Conservation (phyloP, 345 rosid genomes). For the Citrus trifoliata region DNA sequence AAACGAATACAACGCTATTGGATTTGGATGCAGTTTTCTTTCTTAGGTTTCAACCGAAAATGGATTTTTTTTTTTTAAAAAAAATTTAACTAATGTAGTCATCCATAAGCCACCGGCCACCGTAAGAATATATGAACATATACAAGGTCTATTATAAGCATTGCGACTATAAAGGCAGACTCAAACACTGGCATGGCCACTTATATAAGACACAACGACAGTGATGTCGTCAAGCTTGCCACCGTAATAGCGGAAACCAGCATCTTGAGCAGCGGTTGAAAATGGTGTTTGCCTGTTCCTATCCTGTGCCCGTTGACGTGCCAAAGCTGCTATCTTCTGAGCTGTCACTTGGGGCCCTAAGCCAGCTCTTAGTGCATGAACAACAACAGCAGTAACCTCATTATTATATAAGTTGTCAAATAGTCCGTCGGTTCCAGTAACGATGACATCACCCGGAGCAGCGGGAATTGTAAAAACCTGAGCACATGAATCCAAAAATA, state of each 20-base stretch:
- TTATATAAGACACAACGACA: constrained; percentile 74
- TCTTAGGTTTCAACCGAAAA: background rate
- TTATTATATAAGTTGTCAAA: constrained; percentile 86
- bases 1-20: background rate
- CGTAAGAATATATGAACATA: background rate
- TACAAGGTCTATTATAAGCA: background rate
- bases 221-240: constrained; percentile 98
- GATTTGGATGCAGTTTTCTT: background rate
- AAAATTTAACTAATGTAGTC: background rate
- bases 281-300: constrained; percentile 80
- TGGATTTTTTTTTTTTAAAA: too few species aligned
- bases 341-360: constrained; percentile 70
- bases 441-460: constrained; percentile 71
- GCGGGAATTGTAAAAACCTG: constrained; percentile 81
- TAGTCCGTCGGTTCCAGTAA: constrained; percentile 95
- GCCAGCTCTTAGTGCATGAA: constrained; percentile 69
- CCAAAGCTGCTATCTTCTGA: constrained; percentile 82
- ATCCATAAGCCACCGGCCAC: background rate
- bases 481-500: constrained; percentile 2
- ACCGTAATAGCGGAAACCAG: constrained; percentile 86
- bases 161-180: background rate
- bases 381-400: constrained; percentile 77
- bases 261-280: constrained; percentile 84
- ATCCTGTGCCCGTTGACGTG: constrained; percentile 75
- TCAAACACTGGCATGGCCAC: constrained; percentile 21